Percentiles rank a stretch among this genome's conserved stretches.
These are phyloP conservation scores for Larix sibirica DNA, from an alignment of 83 land plant genomes.

Conservation along the genomic window DNA sequence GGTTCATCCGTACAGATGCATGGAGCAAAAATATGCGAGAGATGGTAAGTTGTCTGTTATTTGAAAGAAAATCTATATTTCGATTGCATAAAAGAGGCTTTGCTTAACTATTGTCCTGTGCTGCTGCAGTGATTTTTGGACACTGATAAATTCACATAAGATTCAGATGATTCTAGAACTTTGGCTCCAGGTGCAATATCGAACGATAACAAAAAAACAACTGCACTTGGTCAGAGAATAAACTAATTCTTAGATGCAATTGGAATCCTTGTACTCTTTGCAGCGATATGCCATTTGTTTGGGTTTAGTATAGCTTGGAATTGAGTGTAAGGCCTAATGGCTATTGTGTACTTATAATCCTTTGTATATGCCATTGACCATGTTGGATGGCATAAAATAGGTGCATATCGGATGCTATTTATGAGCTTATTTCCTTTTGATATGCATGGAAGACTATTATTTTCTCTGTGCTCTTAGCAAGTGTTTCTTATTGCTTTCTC, in stretches of 20 bases:
- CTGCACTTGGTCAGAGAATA: too few relatives aligned
- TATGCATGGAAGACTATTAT: background rate
- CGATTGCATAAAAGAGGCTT: background rate
- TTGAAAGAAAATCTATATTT: background rate
- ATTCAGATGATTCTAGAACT: background rate
- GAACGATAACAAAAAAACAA: background rate
- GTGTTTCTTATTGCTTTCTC: background rate
- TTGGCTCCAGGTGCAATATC: background rate
- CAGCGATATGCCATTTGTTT: background rate
- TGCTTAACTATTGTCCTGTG: background rate
- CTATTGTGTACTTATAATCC: background rate
- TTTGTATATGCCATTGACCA: background rate
- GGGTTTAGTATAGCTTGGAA: background rate
- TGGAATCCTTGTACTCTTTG: constrained; percentile 4
- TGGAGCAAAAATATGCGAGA: background rate
- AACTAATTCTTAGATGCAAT: background rate
- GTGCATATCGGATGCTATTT: background rate
- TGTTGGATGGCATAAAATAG: background rate
- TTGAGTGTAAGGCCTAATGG: background rate
- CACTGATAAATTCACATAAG: background rate
- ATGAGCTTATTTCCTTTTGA: background rate
- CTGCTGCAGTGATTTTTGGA: background rate
- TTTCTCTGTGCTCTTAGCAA: background rate
- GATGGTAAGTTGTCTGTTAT: background rate
- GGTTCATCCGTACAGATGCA: background rate